A percentile compares a stretch with the other conserved stretches of the same genome.
phyloP scores from a whole-genome alignment of 78 protist species.

The Polysphondylium violaceum region DNA sequence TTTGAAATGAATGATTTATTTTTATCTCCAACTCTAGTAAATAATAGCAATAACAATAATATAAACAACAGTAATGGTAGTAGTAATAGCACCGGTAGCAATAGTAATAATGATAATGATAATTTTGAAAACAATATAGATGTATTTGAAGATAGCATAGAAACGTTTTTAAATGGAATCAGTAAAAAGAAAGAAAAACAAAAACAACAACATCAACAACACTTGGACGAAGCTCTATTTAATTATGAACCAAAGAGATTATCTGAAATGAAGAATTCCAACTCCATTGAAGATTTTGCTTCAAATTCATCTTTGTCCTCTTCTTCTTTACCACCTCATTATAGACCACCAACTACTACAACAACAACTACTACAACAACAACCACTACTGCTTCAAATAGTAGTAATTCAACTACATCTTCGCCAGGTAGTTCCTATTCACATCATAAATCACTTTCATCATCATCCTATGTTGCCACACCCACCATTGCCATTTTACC shows the following conservation, averaged over 20 bases:
- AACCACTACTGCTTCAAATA: background rate
- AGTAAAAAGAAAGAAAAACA: background rate
- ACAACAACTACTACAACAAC: background rate
- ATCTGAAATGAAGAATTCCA: background rate
- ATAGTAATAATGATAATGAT: too few relatives aligned
- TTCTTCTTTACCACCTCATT: background rate
- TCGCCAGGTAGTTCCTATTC: background rate
- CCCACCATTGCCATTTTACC: conserved; percentile 60
- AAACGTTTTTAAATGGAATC: too few relatives aligned
- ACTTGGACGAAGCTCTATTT: background rate
- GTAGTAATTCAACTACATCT: too few relatives aligned
- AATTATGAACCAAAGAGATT: background rate
- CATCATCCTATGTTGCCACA: conserved; percentile 7
- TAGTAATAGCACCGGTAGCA: background rate
- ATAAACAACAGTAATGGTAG: too few relatives aligned
- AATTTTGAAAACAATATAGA: too few relatives aligned
- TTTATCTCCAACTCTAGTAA: too few relatives aligned
- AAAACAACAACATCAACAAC: background rate
- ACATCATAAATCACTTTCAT: background rate
- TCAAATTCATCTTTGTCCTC: background rate
- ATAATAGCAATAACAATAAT: too few relatives aligned
- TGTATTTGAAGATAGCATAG: background rate
- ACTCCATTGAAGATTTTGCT: conserved; percentile 1
- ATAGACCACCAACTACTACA: background rate
- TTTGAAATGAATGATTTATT: too few relatives aligned